These are phyloP conservation scores for Striga hermonthica DNA, from an alignment of 305 asterid genomes.

Conservation along the genomic window DNA sequence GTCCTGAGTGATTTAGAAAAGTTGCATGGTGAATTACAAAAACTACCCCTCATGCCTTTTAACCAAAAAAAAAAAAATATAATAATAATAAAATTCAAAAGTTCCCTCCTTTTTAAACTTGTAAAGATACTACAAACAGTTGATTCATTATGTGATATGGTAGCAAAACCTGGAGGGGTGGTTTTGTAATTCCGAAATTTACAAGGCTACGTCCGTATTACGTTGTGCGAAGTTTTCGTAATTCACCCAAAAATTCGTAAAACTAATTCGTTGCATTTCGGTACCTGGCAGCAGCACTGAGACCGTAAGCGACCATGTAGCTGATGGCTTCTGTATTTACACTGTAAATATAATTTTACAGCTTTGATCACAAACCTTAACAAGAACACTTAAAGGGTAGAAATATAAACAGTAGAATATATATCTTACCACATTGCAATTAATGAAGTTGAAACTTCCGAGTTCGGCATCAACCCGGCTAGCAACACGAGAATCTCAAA, in stretches of 20 bases:
- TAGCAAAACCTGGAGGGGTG: neutral
- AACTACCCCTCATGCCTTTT: no score
- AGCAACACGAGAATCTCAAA: conserved; percentile 64
- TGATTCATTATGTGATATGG: neutral
- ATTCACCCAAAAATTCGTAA: neutral
- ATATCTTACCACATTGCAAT: conserved; percentile 64
- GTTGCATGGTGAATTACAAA: no score
- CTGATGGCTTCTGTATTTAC: conserved; percentile 58
- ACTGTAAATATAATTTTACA: conserved; percentile 31
- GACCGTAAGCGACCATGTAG: conserved; percentile 56
- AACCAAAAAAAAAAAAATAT: no score
- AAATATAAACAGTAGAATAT: neutral
- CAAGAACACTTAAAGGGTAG: neutral
- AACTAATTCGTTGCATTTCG: neutral
- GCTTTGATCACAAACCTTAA: neutral
- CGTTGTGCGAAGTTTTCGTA: no score
- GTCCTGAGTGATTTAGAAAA: no score
- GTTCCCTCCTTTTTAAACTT: no score
- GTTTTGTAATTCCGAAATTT: neutral
- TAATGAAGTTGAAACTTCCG: conserved; percentile 57
- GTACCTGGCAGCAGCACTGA: conserved; percentile 75
- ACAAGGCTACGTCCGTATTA: no score
- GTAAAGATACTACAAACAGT: neutral
- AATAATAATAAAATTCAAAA: no score
- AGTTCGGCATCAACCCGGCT: conserved; percentile 67